These are phyloP conservation scores for Vicia villosa DNA, from an alignment of 306 rosid species.

Conservation along the genomic window DNA sequence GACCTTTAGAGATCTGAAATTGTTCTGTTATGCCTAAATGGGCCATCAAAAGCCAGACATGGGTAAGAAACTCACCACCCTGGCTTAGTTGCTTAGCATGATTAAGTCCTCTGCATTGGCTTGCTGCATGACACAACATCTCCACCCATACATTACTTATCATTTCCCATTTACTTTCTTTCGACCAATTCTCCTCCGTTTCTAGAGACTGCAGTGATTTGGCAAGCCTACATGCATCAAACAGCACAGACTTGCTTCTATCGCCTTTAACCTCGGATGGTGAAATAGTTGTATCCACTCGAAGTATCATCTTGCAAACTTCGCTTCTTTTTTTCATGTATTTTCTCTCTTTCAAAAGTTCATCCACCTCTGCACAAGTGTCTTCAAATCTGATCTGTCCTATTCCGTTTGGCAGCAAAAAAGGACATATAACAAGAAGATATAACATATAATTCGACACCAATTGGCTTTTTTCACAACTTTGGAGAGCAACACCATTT, in stretches of 20 bases:
- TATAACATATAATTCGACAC: constrained; percentile 40
- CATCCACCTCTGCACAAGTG: constrained; percentile 39
- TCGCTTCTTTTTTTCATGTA: neutral
- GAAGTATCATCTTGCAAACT: constrained; percentile 18
- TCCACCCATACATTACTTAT: constrained; percentile 4
- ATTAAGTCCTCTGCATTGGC: neutral
- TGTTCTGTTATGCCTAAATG: constrained; percentile 43
- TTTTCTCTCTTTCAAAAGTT: constrained; percentile 32
- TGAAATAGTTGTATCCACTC: constrained; percentile 27
- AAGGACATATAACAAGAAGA: constrained; percentile 35
- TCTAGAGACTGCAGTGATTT: constrained; percentile 24
- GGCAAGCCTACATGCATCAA: constrained; percentile 39
- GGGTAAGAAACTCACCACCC: constrained; percentile 31
- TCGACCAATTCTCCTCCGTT: neutral
- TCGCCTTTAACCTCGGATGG: constrained; percentile 34
- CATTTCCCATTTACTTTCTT: neutral
- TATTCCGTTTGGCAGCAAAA: constrained; percentile 41
- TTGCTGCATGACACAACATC: constrained; percentile 2
- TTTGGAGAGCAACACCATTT: neutral
- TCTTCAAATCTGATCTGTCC: constrained; percentile 41
- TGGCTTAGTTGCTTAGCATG: constrained; percentile 13
- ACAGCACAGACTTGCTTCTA: constrained; percentile 43
- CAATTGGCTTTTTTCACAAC: neutral
- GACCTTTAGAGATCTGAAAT: constrained; percentile 39
- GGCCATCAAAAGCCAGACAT: constrained; percentile 45